Evolutionary conservation across 768 basidiomycete species (phyloP), one percentile per base, ranked within the genome.

Genomic region (Cyathus striatus): DNA sequence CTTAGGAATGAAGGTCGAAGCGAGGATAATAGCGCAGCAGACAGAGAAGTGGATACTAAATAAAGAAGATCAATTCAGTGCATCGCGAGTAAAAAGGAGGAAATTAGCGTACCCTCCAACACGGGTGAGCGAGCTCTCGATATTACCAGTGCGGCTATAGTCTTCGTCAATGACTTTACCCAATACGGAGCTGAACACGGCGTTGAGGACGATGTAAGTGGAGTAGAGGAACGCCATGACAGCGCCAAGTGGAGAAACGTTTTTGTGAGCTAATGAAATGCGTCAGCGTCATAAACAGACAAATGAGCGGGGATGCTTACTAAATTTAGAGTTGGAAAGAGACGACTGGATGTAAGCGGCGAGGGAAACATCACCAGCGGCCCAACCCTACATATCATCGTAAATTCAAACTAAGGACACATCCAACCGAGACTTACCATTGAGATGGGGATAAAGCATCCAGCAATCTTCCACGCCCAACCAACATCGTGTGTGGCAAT

Each of bases 141-240:
- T 57, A 40, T 55, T 59, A 22, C 42, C 39, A 40, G 57, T 38
- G 17, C 46, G 36, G 14, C 23, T 43, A 23, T 48, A 56, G 45
- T 64, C 62, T 2, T 48, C 49, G 37, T 63, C 62, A 38, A 64
- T 56, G 6, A 64, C 60, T n/a, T 46, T 51, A 14, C 62, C 64
- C 20, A 66, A 55, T 10, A 60, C 48, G 1, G 53, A 44, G 46
- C 56, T 59, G 41, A 64, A 46, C 20, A 64, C 37, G 2, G 61
- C 60, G 23, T 57, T 57, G 23, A 59, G 37, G 14, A 64, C 60
- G 30, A 65, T 65, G 48, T 64, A 63, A 17, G 59, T 59, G 10
- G 61, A 55, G 43, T 66, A 63, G 18, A 65, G 38, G 54, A 66
- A 64, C 14, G 60, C 61, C 51, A 63, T 61, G 14, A 59, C 59